phyloP scores from a whole-genome alignment of 306 rosid species.

The Elaeagnus macrophylla region DNA sequence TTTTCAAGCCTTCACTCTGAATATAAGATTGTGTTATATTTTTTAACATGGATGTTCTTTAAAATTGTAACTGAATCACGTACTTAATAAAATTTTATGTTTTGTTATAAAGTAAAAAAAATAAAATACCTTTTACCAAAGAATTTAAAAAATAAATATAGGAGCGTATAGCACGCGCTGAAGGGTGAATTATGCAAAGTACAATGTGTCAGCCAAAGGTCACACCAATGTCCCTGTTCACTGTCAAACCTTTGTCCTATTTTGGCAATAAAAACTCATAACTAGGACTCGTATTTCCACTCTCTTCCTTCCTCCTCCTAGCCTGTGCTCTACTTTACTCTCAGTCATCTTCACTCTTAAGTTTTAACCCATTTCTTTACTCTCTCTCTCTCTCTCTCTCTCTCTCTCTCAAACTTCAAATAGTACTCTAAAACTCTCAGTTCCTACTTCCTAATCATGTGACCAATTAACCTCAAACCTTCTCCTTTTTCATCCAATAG shows the following conservation, averaged over 20 bases:
- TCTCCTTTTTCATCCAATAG: too few species aligned
- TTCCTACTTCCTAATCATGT: too few species aligned
- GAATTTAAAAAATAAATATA: too few species aligned
- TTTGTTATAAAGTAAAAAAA: too few species aligned
- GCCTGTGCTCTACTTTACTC: constrained; percentile 9
- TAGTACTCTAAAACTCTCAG: too few species aligned
- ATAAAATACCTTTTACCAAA: too few species aligned
- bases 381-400: constrained; percentile 9
- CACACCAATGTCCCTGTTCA: constrained; percentile 53
- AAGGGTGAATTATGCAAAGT: neutral
- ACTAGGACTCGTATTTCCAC: constrained; percentile 19
- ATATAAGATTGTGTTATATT: too few species aligned
- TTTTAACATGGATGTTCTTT: too few species aligned
- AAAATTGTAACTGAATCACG: too few species aligned
- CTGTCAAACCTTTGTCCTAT: constrained; percentile 77
- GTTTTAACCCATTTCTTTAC: constrained; percentile 5
- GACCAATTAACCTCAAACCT: too few species aligned
- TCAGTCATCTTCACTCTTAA: neutral
- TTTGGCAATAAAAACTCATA: constrained; percentile 30
- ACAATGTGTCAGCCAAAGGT: neutral
- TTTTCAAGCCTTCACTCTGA: too few species aligned
- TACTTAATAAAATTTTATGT: too few species aligned
- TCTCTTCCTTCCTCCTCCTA: constrained; percentile 34
- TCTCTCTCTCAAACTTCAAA: neutral
- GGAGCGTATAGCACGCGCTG: constrained; percentile 28